Evolutionary conservation across 139 green algal species (phyloP).

Genomic region (Chlamydomonas incerta): DNA sequence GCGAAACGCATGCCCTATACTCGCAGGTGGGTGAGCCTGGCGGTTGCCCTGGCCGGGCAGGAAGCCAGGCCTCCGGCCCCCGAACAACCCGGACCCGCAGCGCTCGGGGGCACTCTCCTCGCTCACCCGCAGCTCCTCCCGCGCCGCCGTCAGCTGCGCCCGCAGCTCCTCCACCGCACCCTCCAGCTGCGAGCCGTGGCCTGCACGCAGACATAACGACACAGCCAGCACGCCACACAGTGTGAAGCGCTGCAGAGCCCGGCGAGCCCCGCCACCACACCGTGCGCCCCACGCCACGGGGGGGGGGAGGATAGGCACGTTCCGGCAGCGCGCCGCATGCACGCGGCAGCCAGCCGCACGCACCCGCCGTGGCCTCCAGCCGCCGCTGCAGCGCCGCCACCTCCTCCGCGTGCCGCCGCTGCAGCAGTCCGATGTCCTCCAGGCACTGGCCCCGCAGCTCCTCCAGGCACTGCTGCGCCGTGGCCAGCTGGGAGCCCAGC

Average conservation of each 20-base stretch:
- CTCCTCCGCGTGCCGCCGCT: conserved; percentile 49
- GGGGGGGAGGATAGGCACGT: no score
- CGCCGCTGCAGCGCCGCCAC: conserved; percentile 24
- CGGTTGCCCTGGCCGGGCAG: no score
- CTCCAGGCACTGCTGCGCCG: conserved; percentile 48
- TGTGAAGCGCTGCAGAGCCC: no score
- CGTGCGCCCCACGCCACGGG: no score
- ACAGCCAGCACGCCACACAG: no score
- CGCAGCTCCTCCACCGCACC: background rate
- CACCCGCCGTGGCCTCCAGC: conserved; percentile 51
- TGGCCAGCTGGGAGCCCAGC: conserved; percentile 43
- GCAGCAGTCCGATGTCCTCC: conserved; percentile 19
- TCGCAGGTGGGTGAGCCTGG: no score
- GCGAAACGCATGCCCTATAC: no score
- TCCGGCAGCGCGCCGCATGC: no score
- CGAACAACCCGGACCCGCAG: no score
- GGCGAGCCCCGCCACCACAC: no score
- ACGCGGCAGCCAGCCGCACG: background rate
- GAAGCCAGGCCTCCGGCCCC: no score
- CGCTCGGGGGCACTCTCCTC: background rate
- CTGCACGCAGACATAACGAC: background rate
- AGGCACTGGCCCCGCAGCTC: conserved; percentile 53
- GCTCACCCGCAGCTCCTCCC: background rate
- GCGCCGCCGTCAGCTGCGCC: background rate
- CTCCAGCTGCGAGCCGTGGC: background rate